Percentiles rank a stretch among this genome's conserved stretches.
phyloP scores from a whole-genome alignment of 1,284 basidiomycete species.

The Pholiota adiposa region DNA sequence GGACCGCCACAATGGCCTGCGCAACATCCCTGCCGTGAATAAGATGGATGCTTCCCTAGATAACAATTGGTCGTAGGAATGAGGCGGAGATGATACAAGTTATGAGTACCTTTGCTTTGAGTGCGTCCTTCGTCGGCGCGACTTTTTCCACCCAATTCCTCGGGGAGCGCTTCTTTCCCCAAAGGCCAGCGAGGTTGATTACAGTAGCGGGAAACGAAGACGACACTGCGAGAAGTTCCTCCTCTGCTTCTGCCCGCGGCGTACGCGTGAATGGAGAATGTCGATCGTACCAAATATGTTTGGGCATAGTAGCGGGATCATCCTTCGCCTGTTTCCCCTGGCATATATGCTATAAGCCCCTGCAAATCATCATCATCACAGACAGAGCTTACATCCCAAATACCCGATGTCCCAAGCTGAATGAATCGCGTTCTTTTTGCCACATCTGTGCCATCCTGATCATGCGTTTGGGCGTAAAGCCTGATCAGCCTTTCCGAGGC shows the following conservation, averaged over 20 bases:
- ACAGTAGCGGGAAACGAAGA: slow-evolving; percentile 51
- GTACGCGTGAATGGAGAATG: slow-evolving; percentile 50
- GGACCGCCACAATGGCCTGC: slow-evolving; percentile 59
- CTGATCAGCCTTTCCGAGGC: slow-evolving; percentile 43
- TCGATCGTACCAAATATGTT: slow-evolving; percentile 52
- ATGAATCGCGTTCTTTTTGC: slow-evolving; percentile 44
- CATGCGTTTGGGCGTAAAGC: slow-evolving; percentile 35
- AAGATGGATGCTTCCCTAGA: slow-evolving; percentile 60
- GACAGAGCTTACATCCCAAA: slow-evolving; percentile 57
- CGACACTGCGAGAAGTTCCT: slow-evolving; percentile 55
- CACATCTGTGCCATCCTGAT: slow-evolving; percentile 16
- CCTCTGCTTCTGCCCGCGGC: slow-evolving; percentile 52
- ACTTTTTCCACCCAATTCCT: slow-evolving; percentile 57
- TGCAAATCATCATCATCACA: background rate
- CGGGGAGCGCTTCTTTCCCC: slow-evolving; percentile 55
- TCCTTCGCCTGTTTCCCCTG: slow-evolving; percentile 27
- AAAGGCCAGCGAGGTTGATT: slow-evolving; percentile 65
- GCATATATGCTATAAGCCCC: background rate
- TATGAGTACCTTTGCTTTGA: slow-evolving; percentile 49
- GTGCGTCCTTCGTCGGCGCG: slow-evolving; percentile 56
- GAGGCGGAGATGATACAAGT: background rate
- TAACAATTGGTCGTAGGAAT: background rate
- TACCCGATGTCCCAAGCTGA: slow-evolving; percentile 64
- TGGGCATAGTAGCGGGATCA: slow-evolving; percentile 14
- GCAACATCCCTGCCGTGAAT: slow-evolving; percentile 63